Conservation (phyloP, 192 early-diverging fungal species). For the Linnemannia zychae region DNA sequence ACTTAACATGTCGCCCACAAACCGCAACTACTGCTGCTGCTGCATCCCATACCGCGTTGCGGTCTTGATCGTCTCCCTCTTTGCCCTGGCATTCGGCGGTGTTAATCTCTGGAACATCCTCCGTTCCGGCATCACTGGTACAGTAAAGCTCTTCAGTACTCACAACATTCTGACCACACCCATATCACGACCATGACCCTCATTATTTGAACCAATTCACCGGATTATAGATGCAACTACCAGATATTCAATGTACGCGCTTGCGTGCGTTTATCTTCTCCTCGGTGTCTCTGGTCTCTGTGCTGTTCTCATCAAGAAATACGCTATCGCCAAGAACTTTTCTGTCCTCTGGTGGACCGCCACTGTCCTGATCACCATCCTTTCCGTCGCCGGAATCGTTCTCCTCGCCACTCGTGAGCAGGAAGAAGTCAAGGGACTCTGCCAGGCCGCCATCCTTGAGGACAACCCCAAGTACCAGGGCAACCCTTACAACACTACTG, state of each 20-base stretch:
- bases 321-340: constrained; percentile 53
- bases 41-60: constrained; percentile 50
- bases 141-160: too few relatives aligned
- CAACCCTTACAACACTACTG: neutral
- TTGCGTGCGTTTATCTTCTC: constrained; percentile 28
- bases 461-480: neutral
- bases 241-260: constrained; percentile 21
- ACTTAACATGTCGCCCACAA: neutral
- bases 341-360: constrained; percentile 56
- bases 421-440: constrained; percentile 18
- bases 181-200: too few relatives aligned
- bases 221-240: constrained; percentile 7
- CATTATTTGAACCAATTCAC: too few relatives aligned
- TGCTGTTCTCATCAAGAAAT: constrained; percentile 42
- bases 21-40: constrained; percentile 47
- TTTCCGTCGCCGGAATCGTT: constrained; percentile 20
- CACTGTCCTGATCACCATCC: constrained; percentile 28
- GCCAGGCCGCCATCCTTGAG: constrained; percentile 8
- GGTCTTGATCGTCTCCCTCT: constrained; percentile 30
- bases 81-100: constrained; percentile 36
- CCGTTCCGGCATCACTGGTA: constrained; percentile 19
- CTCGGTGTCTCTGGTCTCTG: constrained; percentile 40
- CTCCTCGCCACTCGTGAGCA: constrained; percentile 34
- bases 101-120: constrained; percentile 26
- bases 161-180: too few relatives aligned